Base-by-base conservation (phyloP, 2,329 filamentous ascomycete species). In the Thelonectria rubi region DNA sequence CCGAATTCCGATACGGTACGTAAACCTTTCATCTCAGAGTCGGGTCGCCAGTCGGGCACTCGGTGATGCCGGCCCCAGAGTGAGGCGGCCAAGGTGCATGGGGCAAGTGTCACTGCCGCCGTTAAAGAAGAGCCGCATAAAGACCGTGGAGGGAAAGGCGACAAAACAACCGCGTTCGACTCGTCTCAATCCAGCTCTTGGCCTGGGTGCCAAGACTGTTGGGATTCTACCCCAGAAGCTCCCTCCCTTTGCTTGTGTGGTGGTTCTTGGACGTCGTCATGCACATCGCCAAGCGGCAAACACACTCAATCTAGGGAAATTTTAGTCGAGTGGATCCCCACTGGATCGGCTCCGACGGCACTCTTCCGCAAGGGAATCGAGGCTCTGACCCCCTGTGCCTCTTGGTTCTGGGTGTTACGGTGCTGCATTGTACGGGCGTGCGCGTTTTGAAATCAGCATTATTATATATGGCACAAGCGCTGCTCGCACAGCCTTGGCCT, bases 221-320 rank as follows among this genome's bases (percentile, higher is more conserved):
- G 51, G 53, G 42, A 48, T 42, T n/a, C 21, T 61, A 61, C 58
- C 53, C 58, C 58, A 61, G 58, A 56, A 53, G 48, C 32, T 21
- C 40, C n/a, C n/a, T 54, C 21, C 24, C 26, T 26, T 17, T 10
- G 12, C 18, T 54, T 48, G 57, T 48, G 39, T 57, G 47, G 50
- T 65, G 58, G 65, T 59, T 65, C 63, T 61, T 62, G 62, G 61
- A 65, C 64, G 65, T 65, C 65, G 68, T 69, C 62, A 70, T 74
- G 66, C 65, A 70, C 60, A 70, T 74, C 65, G 72, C 72, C 73
- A 74, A 74, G 73, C 69, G 72, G 73, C 71, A 71, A 65, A 71
- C 58, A 63, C 62, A 70, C 65, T 70, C 68, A 70, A 71, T 70
- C 68, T 66, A 56, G 60, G 69, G 66, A 68, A 73, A 72, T 67